Evolutionary conservation across 352 stramenopile species (phyloP), one percentile per base, ranked within the genome.

Genomic region (Phytophthora citrophthora): DNA sequence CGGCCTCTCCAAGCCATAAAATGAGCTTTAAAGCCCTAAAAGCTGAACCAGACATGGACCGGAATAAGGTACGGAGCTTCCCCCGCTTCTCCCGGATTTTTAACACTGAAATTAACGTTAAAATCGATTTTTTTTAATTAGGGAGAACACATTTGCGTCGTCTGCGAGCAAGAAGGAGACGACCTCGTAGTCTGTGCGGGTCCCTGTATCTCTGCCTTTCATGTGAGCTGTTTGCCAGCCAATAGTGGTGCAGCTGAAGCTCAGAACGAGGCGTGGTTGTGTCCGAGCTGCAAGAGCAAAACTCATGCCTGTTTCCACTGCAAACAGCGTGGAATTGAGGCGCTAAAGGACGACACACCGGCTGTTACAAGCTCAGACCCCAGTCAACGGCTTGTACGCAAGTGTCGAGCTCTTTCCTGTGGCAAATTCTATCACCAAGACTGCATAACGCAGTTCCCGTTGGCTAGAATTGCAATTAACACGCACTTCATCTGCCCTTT

Each of bases 371-470:
- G 51, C 18, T 50, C 64, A 0, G 54, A 64, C 10, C 16, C 51
- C 0, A 46, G 7, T 16, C 44, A 63, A 12, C 61, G 74, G 18
- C 54, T 72, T 0, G 85, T 93, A 16, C 75, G 86, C 39, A 93
- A 93, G 57, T 95, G 88, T 55, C 79, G 88, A 26, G 88, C 88
- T 40, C 64, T 91, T 6, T 93, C 85, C 39, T 95, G 88, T 47
- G 88, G 88, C 24, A 94, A 94, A 56, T 95, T 88, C 55, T 95
- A 94, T 54, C 88, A 95, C 50, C 74, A 88, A 15, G 70, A 88
- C 32, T 95, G 88, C 48, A 92, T 95, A 44, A 86, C 82, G 31
- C 86, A 85, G 47, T 81, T 93, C 47, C 82, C 88, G 44, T 68
- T 95, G 36, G 87, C 88, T 5, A 66, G 88, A 16, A 80, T 80